These are phyloP conservation scores for Phoma sp. DNA, from an alignment of 2,329 filamentous ascomycete species.

Conservation along the genomic window DNA sequence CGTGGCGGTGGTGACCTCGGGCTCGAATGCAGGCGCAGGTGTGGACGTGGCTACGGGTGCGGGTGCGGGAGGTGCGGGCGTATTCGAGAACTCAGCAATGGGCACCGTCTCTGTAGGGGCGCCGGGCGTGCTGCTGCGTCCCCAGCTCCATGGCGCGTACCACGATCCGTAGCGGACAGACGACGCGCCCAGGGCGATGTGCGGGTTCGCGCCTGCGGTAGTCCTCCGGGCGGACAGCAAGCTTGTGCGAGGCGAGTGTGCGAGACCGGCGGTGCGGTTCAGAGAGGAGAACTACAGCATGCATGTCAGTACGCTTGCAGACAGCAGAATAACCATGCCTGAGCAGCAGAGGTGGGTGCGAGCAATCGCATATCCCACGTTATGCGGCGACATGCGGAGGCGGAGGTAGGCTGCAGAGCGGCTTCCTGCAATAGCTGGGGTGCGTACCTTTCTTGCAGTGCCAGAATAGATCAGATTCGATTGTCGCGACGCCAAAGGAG, in stretches of 20 bases:
- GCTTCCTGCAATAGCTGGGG: neutral
- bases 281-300: slow-evolving; percentile 42
- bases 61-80: slow-evolving; percentile 10
- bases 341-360: slow-evolving; percentile 5
- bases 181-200: slow-evolving; percentile 30
- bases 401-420: slow-evolving; percentile 1
- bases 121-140: slow-evolving; percentile 33
- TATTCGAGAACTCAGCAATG: slow-evolving; percentile 30
- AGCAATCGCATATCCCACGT: neutral
- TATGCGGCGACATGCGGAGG: slow-evolving; percentile 13
- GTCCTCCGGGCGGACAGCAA: slow-evolving; percentile 36
- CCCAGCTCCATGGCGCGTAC: slow-evolving; percentile 47
- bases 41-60: slow-evolving; percentile 15
- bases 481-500: slow-evolving; percentile 29
- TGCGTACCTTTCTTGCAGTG: slow-evolving; percentile 44
- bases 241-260: slow-evolving; percentile 29
- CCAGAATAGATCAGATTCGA: slow-evolving; percentile 27
- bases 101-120: slow-evolving; percentile 27
- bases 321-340: neutral
- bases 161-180: slow-evolving; percentile 41
- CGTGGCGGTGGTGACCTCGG: slow-evolving; percentile 37
- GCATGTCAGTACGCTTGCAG: slow-evolving; percentile 1
- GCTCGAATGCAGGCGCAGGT: slow-evolving; percentile 12
- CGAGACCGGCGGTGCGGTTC: slow-evolving; percentile 27
- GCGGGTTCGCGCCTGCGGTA: slow-evolving; percentile 23